phyloP scores from a whole-genome alignment of 805 yeast species.

The Groenewaldozyma tartarivorans region DNA sequence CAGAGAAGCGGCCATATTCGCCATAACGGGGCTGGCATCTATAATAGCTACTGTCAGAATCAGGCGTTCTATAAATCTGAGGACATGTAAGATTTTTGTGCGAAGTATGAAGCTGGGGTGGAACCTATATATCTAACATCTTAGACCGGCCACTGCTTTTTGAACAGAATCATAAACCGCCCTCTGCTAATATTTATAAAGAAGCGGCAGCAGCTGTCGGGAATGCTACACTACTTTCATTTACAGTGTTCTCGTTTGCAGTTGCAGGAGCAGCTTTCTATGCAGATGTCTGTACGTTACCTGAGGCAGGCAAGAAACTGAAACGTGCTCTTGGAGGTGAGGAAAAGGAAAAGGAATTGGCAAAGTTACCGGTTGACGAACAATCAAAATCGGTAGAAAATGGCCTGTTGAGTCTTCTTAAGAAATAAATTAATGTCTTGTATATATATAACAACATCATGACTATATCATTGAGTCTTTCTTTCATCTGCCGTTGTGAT shows the following conservation, averaged over 20 bases:
- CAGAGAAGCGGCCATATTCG: not conserved
- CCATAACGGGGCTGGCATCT: conserved; percentile 64
- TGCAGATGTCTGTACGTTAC: conserved; percentile 55
- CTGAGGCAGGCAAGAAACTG: conserved; percentile 66
- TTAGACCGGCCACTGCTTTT: conserved; percentile 58
- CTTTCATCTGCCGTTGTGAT: not conserved
- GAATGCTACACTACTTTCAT: conserved; percentile 68
- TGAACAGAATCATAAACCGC: conserved; percentile 81
- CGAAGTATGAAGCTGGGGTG: no score
- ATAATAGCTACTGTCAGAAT: conserved; percentile 66
- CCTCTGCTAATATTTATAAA: conserved; percentile 65
- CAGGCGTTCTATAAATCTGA: conserved; percentile 58
- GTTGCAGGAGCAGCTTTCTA: conserved; percentile 74
- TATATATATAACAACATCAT: not conserved
- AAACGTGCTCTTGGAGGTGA: conserved; percentile 60
- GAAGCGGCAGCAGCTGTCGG: conserved; percentile 83
- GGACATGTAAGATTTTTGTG: conserved; percentile 51
- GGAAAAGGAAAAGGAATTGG: conserved; percentile 22
- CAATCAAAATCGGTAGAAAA: conserved; percentile 15
- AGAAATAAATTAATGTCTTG: conserved; percentile 2
- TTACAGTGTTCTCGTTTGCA: conserved; percentile 61
- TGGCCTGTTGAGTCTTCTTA: conserved; percentile 10
- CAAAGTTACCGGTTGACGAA: conserved; percentile 13
- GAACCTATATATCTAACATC: no score
- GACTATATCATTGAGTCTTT: not conserved